Evolutionary conservation across 78 protist species (phyloP).

Genomic region (Protostelium mycophagum): DNA sequence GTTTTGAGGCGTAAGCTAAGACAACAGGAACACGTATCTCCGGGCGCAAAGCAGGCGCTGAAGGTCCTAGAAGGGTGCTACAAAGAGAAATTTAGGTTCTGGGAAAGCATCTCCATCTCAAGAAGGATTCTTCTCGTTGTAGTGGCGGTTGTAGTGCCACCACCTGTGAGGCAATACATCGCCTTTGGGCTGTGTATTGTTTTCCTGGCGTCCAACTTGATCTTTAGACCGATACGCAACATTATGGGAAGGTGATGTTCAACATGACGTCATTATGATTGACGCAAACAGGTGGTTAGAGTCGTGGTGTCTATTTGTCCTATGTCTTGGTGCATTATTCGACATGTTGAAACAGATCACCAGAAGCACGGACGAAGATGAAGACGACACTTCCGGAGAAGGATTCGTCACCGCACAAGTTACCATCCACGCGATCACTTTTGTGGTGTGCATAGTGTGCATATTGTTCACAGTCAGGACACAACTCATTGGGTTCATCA

Average conservation of each 20-base stretch:
- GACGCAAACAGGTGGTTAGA: background rate
- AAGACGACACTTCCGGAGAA: too few relatives aligned
- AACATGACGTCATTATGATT: background rate
- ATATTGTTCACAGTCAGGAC: background rate
- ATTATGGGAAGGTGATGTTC: background rate
- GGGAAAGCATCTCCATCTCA: background rate
- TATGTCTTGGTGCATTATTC: background rate
- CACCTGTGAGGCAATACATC: background rate
- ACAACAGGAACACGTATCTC: background rate
- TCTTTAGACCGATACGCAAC: background rate
- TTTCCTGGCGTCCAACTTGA: background rate
- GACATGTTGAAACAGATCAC: background rate
- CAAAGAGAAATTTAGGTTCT: background rate
- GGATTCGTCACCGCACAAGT: background rate
- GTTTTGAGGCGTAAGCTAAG: background rate
- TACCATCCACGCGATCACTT: background rate
- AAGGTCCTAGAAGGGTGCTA: background rate
- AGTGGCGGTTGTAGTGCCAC: background rate
- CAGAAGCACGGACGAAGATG: background rate
- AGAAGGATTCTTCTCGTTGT: background rate
- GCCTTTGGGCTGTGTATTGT: background rate
- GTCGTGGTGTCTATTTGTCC: background rate
- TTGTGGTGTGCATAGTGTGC: background rate
- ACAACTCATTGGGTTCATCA: too few relatives aligned
- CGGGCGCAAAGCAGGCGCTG: background rate